Percentiles rank a stretch among this genome's conserved stretches.
These are phyloP conservation scores for Carex cristatella DNA, from an alignment of 176 grass and related monocot species.

Conservation along the genomic window DNA sequence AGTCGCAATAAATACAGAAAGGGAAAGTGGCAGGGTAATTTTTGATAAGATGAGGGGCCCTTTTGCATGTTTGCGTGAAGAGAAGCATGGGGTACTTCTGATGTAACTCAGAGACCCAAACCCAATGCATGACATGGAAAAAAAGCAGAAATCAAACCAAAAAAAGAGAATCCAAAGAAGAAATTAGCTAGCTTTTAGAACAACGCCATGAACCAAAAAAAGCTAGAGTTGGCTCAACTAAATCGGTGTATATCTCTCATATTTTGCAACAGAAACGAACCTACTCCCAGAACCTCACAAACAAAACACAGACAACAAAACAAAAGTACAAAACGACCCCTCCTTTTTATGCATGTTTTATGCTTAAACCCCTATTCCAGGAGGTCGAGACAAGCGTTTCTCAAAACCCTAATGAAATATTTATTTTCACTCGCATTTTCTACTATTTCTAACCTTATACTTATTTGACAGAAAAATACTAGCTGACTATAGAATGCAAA, in stretches of 20 bases:
- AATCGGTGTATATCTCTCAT: neutral
- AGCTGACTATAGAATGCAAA: neutral
- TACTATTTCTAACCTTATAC: neutral
- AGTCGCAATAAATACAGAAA: neutral
- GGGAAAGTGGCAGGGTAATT: neutral
- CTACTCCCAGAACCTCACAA: neutral
- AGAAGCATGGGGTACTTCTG: neutral
- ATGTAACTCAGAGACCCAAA: neutral
- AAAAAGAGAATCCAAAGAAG: slow-evolving; percentile 29
- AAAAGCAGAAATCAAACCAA: slow-evolving; percentile 21
- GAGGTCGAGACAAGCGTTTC: neutral
- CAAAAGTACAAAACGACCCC: slow-evolving; percentile 26
- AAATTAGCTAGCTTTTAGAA: slow-evolving; percentile 1
- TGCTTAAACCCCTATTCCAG: slow-evolving; percentile 9
- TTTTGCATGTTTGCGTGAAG: neutral
- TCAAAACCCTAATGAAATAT: slow-evolving; percentile 13
- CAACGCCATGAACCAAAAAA: neutral
- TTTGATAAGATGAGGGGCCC: neutral
- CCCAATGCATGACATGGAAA: neutral
- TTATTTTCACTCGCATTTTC: neutral
- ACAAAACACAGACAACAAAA: neutral
- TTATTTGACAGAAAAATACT: neutral
- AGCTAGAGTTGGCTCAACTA: neutral
- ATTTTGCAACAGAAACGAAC: slow-evolving; percentile 12
- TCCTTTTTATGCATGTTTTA: slow-evolving; percentile 10